These are phyloP conservation scores for Chamaenerion angustifolium DNA, from an alignment of 345 rosid species.

Conservation along the genomic window DNA sequence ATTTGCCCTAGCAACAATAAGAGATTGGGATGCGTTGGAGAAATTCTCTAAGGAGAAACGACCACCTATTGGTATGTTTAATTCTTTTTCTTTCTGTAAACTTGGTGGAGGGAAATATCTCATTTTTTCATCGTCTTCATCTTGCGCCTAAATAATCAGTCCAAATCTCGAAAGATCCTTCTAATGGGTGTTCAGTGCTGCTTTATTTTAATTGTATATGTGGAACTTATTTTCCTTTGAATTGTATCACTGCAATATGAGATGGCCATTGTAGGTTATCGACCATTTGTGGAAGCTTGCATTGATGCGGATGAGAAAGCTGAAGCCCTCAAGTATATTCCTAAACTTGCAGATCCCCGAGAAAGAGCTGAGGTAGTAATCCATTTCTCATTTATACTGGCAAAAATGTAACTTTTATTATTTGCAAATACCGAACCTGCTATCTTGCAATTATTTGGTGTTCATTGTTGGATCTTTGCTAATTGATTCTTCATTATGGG, in stretches of 20 bases:
- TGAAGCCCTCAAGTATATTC: slow-evolving; percentile 88
- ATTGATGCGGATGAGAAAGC: slow-evolving; percentile 76
- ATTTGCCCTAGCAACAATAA: slow-evolving; percentile 76
- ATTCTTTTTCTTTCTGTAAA: not conserved
- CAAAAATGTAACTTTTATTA: no score
- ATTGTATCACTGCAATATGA: not conserved
- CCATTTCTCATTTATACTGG: no score
- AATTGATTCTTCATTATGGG: slow-evolving; percentile 3
- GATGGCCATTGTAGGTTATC: slow-evolving; percentile 37
- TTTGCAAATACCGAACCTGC: no score
- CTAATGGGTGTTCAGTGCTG: no score
- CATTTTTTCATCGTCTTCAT: no score
- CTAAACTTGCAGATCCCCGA: slow-evolving; percentile 72
- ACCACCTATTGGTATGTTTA: slow-evolving; percentile 62
- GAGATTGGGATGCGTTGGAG: slow-evolving; percentile 90
- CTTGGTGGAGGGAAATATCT: no score
- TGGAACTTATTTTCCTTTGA: not conserved
- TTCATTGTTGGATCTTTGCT: no score
- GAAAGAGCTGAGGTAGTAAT: slow-evolving; percentile 80
- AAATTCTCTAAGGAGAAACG: slow-evolving; percentile 91
- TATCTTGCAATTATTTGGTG: not conserved
- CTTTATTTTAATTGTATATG: no score
- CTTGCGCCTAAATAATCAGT: no score
- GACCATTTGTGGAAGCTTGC: slow-evolving; percentile 97
- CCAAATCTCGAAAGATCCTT: no score